These are phyloP conservation scores for Bryoerythrophyllum caledonicum DNA, from an alignment of 225 moss, liverwort and hornwort species.

Conservation along the genomic window DNA sequence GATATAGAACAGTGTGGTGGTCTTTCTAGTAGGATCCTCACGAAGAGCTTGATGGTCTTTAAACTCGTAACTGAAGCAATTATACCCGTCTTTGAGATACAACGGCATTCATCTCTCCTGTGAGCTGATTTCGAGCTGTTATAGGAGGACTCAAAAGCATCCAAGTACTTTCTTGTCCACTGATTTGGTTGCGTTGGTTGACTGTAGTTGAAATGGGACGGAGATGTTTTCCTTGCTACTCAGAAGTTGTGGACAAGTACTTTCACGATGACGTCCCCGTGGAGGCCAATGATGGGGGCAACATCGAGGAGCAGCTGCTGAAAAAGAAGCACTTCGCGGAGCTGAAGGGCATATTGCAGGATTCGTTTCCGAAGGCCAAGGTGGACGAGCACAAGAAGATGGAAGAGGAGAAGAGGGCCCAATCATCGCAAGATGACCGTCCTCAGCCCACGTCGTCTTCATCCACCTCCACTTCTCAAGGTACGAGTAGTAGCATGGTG, in stretches of 20 bases:
- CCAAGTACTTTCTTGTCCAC: background rate
- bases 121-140: no score
- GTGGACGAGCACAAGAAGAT: slow-evolving; percentile 58
- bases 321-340: slow-evolving; percentile 65
- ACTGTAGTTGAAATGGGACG: slow-evolving; percentile 65
- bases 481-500: slow-evolving; percentile 25
- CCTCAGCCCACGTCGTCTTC: slow-evolving; percentile 21
- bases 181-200: background rate
- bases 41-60: no score
- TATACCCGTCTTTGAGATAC: no score
- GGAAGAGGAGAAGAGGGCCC: slow-evolving; percentile 30
- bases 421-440: slow-evolving; percentile 2
- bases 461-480: slow-evolving; percentile 30
- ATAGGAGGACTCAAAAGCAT: background rate
- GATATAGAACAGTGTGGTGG: no score
- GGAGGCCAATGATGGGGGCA: slow-evolving; percentile 34
- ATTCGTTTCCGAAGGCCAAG: slow-evolving; percentile 63
- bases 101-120: no score
- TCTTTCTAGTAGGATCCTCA: no score
- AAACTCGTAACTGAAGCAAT: no score
- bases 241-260: slow-evolving; percentile 64
- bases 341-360: slow-evolving; percentile 65
- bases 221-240: slow-evolving; percentile 64
- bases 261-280: slow-evolving; percentile 62
- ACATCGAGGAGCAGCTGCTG: slow-evolving; percentile 53